Evolutionary conservation across 106 monocot genomes (phyloP).

Genomic region (Dendrobium huoshanense): DNA sequence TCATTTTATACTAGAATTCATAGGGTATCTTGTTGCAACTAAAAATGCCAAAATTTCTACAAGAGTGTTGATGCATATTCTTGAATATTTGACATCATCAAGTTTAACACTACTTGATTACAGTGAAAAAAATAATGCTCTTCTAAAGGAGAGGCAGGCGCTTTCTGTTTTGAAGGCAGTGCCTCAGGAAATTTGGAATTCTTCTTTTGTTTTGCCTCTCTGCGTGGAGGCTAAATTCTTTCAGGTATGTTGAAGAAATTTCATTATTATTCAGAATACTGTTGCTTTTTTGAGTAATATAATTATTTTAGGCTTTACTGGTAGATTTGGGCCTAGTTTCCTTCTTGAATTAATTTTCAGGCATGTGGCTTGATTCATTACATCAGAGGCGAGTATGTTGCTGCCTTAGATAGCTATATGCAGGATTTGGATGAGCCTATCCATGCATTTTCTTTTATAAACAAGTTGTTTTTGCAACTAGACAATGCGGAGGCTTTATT

Average conservation of each 20-base stretch:
- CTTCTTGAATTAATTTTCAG: constrained; percentile 33
- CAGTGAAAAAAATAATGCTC: constrained; percentile 20
- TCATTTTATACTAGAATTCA: constrained; percentile 59
- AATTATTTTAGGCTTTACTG: not conserved
- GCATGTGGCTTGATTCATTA: constrained; percentile 81
- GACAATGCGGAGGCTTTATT: constrained; percentile 33
- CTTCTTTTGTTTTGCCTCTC: constrained; percentile 53
- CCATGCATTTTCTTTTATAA: constrained; percentile 80
- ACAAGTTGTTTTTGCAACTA: constrained; percentile 49
- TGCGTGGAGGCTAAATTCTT: constrained; percentile 67
- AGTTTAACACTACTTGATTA: constrained; percentile 5
- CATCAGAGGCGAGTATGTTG: constrained; percentile 41
- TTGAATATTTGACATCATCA: constrained; percentile 60
- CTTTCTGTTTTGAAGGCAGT: constrained; percentile 53
- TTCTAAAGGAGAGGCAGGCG: constrained; percentile 54
- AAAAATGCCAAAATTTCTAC: constrained; percentile 46
- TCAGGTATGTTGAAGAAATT: constrained; percentile 38
- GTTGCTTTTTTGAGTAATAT: not conserved
- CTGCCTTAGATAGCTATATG: constrained; percentile 91
- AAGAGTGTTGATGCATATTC: constrained; percentile 66
- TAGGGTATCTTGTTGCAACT: constrained; percentile 59
- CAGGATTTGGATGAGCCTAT: constrained; percentile 69
- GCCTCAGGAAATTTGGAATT: constrained; percentile 51
- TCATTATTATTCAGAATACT: not conserved
- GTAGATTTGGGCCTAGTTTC: not conserved